Base-by-base conservation (phyloP, 208 protist species). In the Leishmania tropica region DNA sequence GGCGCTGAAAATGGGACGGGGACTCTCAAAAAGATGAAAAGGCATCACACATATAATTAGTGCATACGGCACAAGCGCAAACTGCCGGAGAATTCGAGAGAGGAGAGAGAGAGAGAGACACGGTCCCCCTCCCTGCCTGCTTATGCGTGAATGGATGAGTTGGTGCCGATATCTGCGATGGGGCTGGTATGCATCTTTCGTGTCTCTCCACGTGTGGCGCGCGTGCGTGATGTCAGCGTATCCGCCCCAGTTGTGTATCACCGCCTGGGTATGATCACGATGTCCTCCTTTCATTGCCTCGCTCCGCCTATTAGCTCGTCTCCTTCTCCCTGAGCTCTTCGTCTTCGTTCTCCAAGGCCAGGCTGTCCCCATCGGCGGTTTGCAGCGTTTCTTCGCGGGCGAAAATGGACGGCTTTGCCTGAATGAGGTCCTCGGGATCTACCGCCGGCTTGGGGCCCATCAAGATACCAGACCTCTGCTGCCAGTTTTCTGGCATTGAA, bases 401-500 rank as follows among this genome's bases (percentile, higher is more conserved):
- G 67, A 77, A 82, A 24, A 85, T 68, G 65, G 82, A 75, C 6
- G 82, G 78, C 8, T 47, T 76, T 1, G 77, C 82, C 54, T 82
- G 82, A 21, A 85, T 80, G 35, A 85, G 62, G 19, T 76, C 74
- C 35, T 85, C 82, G 2, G 82, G 82, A 40, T 81, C 62, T 28
- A 85, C 78, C 11, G 53, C 48, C 51, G 68, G 81, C 19, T 75
- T 42, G 19, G 81, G 75, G 42, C 65, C 47, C 76, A 70, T 42
- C 71, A 85, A 48, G 47, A 80, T 76, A 40, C 31, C 62, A 35
- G 54, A 17, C 37, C 71, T 40, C 3, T 76, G 58, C n/a, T 74
- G 72, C 48, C 6, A 31, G 24, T 10, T 70, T 56, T 7, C 24
- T 15, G 10, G 37, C 58, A 17, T 37, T 31, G 37, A 13, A 24